Percentiles rank a stretch among this genome's conserved stretches.
Evolutionary conservation across 106 monocot genomes (phyloP).

Genomic region (Gastrodia elata): DNA sequence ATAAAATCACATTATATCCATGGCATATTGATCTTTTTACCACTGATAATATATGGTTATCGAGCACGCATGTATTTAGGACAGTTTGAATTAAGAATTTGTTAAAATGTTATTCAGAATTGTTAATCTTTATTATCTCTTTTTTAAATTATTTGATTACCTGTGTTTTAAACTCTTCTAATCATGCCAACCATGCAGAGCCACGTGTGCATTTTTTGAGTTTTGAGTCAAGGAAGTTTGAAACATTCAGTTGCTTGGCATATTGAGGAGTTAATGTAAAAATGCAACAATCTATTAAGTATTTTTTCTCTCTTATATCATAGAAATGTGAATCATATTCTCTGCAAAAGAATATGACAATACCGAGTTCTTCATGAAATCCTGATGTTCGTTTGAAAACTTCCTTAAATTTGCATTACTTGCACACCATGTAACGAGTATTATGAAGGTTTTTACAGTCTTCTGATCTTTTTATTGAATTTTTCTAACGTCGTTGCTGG

Average conservation of each 20-base stretch:
- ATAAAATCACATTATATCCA: background rate
- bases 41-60: background rate
- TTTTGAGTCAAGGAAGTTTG: background rate
- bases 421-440: background rate
- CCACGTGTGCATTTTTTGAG: background rate
- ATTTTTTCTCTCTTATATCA: background rate
- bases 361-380: background rate
- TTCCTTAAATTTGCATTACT: background rate
- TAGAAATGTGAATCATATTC: background rate
- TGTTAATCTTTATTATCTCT: background rate
- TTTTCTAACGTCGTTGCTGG: background rate
- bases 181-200: background rate
- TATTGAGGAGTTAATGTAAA: background rate
- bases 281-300: background rate
- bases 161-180: background rate
- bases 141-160: background rate
- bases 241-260: background rate
- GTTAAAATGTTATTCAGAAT: background rate
- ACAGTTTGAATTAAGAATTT: background rate
- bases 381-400: background rate
- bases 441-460: background rate
- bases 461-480: background rate
- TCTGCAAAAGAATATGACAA: background rate
- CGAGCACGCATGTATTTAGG: background rate
- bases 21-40: background rate